Conservation (phyloP, 208 protist genomes). For the Acanthamoeba sp. region DNA sequence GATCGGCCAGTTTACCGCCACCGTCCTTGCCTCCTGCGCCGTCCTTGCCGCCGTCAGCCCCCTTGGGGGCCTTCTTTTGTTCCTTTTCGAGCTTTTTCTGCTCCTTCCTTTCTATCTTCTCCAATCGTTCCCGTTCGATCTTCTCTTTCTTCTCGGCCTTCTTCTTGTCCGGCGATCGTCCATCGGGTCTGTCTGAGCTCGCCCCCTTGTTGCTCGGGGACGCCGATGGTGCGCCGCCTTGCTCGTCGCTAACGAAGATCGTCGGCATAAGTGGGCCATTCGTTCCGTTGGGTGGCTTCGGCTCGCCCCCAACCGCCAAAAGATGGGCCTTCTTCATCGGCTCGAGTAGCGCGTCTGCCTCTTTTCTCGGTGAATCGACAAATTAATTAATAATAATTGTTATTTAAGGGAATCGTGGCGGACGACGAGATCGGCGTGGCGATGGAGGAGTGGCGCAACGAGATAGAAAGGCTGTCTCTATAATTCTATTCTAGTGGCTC, state of each 20-base stretch:
- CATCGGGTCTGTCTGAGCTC: not conserved
- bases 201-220: not conserved
- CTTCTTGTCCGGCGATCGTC: not conserved
- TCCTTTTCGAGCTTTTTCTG: constrained; percentile 21
- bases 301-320: not conserved
- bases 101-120: constrained; percentile 40
- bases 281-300: not conserved
- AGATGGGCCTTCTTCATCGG: not conserved
- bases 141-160: constrained; percentile 34
- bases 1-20: not conserved
- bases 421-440: no score
- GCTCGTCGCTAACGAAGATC: not conserved
- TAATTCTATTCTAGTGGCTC: no score
- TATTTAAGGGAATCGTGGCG: not conserved
- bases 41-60: not conserved
- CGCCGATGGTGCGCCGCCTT: not conserved
- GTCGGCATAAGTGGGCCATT: not conserved
- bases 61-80: not conserved
- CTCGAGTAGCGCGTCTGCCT: no score
- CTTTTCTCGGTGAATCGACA: not conserved
- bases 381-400: no score
- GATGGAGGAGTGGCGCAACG: no score
- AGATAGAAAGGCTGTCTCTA: not conserved
- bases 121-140: not conserved
- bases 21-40: not conserved